A percentile compares a stretch with the other conserved stretches of the same genome.
These are phyloP conservation scores for Fusarium keratoplasticum DNA, from an alignment of 2,329 filamentous ascomycete species.

Conservation along the genomic window DNA sequence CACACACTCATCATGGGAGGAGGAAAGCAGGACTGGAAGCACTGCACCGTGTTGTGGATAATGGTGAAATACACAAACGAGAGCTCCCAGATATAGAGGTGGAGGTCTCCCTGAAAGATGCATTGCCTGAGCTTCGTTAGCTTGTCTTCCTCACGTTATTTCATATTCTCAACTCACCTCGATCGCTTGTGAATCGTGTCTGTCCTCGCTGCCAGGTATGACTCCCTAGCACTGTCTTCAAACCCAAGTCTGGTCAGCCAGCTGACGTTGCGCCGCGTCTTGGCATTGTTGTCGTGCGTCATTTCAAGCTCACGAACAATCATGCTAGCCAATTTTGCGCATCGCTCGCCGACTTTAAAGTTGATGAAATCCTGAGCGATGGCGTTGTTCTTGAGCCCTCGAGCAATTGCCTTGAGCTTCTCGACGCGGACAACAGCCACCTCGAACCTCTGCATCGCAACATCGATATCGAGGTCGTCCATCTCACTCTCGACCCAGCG, in stretches of 20 bases:
- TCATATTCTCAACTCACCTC: constrained; percentile 64
- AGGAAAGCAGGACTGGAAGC: constrained; percentile 89
- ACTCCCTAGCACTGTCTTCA: constrained; percentile 88
- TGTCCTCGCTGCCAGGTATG: constrained; percentile 84
- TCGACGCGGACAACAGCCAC: constrained; percentile 86
- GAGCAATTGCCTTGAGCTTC: constrained; percentile 82
- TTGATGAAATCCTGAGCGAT: constrained; percentile 93
- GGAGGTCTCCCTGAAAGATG: constrained; percentile 93
- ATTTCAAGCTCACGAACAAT: constrained; percentile 82
- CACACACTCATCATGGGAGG: constrained; percentile 90
- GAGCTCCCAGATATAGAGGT: constrained; percentile 93
- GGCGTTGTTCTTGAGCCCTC: constrained; percentile 84
- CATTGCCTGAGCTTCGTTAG: constrained; percentile 73
- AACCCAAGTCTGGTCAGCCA: constrained; percentile 91
- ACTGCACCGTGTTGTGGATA: constrained; percentile 91
- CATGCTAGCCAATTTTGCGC: constrained; percentile 78
- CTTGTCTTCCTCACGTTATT: neutral
- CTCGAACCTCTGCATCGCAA: constrained; percentile 91
- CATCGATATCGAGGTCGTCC: constrained; percentile 95
- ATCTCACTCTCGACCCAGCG: constrained; percentile 96
- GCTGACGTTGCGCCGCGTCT: constrained; percentile 82
- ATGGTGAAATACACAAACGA: constrained; percentile 96
- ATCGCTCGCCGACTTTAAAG: constrained; percentile 89
- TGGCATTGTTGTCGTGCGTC: constrained; percentile 79
- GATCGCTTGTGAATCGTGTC: constrained; percentile 84